Evolutionary conservation across 768 basidiomycete species (phyloP).

Genomic region (Podaxis pistillaris): DNA sequence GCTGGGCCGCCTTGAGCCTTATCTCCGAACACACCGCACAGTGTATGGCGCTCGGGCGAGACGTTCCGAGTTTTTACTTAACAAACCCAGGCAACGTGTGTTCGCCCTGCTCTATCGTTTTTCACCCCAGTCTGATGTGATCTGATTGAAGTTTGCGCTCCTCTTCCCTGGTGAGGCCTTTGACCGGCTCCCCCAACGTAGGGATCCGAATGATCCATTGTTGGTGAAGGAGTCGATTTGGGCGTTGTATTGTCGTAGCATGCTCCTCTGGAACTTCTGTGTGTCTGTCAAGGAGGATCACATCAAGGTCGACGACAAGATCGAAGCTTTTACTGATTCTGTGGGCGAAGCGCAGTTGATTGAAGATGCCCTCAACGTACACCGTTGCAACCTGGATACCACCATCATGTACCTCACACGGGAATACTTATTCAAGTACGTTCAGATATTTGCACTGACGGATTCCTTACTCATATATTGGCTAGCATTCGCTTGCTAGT

Average conservation of each 20-base stretch:
- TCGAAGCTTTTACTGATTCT: slow-evolving; percentile 53
- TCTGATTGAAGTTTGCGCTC: slow-evolving; percentile 48
- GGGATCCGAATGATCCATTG: slow-evolving; percentile 24
- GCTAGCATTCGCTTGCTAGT: slow-evolving; percentile 64
- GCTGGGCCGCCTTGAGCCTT: slow-evolving; percentile 72
- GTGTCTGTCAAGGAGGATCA: slow-evolving; percentile 42
- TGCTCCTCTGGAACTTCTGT: slow-evolving; percentile 79
- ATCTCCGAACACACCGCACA: slow-evolving; percentile 67
- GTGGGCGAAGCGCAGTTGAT: slow-evolving; percentile 51
- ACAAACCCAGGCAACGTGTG: slow-evolving; percentile 65
- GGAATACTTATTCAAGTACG: slow-evolving; percentile 76
- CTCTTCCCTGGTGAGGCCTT: slow-evolving; percentile 75
- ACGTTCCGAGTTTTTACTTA: slow-evolving; percentile 56
- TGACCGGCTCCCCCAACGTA: slow-evolving; percentile 39
- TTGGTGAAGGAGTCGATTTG: slow-evolving; percentile 67
- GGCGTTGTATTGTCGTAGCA: slow-evolving; percentile 79
- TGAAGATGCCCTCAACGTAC: slow-evolving; percentile 64
- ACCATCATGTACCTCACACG: slow-evolving; percentile 62
- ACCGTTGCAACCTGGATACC: slow-evolving; percentile 71
- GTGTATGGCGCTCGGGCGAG: slow-evolving; percentile 62
- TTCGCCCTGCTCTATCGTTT: not conserved
- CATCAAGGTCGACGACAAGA: slow-evolving; percentile 13
- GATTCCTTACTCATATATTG: slow-evolving; percentile 14
- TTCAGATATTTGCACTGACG: slow-evolving; percentile 19
- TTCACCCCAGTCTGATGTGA: not conserved